These are phyloP conservation scores for Simplicillium aogashimaense DNA, from an alignment of 2,329 filamentous ascomycete genomes.

Conservation along the genomic window DNA sequence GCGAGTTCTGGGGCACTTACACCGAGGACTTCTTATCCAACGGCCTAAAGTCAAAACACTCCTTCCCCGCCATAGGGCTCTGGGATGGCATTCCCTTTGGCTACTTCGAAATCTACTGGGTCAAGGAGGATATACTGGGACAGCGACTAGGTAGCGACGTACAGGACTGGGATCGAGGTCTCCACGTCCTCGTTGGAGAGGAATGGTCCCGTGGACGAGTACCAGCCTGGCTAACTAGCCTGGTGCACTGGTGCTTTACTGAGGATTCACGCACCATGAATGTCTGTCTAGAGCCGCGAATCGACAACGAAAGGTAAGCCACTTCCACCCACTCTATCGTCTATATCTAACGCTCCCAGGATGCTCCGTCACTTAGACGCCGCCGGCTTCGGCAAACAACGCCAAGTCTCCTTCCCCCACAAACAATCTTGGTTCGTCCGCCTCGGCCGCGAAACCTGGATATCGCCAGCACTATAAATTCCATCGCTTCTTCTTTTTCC, in stretches of 20 bases:
- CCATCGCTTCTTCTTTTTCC: too few relatives aligned
- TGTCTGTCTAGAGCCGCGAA: slow-evolving; percentile 77
- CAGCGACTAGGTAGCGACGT: slow-evolving; percentile 55
- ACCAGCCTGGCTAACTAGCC: slow-evolving; percentile 68
- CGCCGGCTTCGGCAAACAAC: slow-evolving; percentile 76
- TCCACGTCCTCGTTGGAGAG: slow-evolving; percentile 86
- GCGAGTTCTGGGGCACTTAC: slow-evolving; percentile 72
- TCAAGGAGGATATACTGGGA: slow-evolving; percentile 79
- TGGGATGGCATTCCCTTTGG: slow-evolving; percentile 96
- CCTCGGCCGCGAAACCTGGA: slow-evolving; percentile 70
- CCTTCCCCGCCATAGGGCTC: slow-evolving; percentile 82
- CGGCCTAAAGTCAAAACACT: slow-evolving; percentile 59
- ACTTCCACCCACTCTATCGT: neutral
- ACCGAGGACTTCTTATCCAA: slow-evolving; percentile 55
- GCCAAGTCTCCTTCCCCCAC: slow-evolving; percentile 78
- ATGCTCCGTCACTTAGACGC: slow-evolving; percentile 54
- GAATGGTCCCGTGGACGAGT: slow-evolving; percentile 84
- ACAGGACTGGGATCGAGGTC: slow-evolving; percentile 74
- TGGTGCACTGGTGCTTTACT: slow-evolving; percentile 79
- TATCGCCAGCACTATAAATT: slow-evolving; percentile 49
- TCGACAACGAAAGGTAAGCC: slow-evolving; percentile 79
- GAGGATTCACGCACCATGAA: slow-evolving; percentile 73
- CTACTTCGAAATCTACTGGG: slow-evolving; percentile 98
- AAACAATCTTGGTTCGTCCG: slow-evolving; percentile 86
- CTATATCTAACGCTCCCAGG: slow-evolving; percentile 10